Conservation (phyloP, 805 yeast species). For the Yueomyces sp. region DNA sequence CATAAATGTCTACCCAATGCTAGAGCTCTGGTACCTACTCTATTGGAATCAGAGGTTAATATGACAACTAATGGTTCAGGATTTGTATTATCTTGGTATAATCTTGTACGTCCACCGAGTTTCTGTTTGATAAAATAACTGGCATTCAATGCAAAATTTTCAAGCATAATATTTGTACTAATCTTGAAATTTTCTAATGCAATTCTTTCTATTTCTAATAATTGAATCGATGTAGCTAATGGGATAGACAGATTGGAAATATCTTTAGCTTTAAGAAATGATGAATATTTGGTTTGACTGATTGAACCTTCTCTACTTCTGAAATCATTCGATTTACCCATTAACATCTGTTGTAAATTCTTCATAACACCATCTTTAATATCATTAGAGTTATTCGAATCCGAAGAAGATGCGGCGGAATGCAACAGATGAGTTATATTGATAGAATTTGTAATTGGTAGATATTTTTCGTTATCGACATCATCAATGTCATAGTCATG, state of each 20-base stretch:
- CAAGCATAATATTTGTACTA: slow-evolving; percentile 34
- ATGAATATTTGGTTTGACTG: not conserved
- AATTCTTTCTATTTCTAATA: slow-evolving; percentile 59
- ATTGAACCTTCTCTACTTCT: not conserved
- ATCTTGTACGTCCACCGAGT: slow-evolving; percentile 58
- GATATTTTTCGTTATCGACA: slow-evolving; percentile 8
- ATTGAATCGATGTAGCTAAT: slow-evolving; percentile 63
- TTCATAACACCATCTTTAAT: not conserved
- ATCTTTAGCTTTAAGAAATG: slow-evolving; percentile 5
- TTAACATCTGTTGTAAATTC: slow-evolving; percentile 6
- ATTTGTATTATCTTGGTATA: slow-evolving; percentile 56
- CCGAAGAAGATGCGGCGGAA: slow-evolving; percentile 12
- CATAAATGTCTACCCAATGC: slow-evolving; percentile 66
- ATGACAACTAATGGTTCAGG: slow-evolving; percentile 65
- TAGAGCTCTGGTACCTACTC: slow-evolving; percentile 62
- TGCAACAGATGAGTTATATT: slow-evolving; percentile 24
- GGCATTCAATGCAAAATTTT: slow-evolving; percentile 57
- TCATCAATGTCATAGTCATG: slow-evolving; percentile 11
- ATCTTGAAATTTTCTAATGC: slow-evolving; percentile 41
- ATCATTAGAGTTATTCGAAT: slow-evolving; percentile 1
- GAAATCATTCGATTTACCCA: slow-evolving; percentile 13
- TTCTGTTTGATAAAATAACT: slow-evolving; percentile 44
- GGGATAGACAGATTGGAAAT: slow-evolving; percentile 26
- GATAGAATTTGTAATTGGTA: slow-evolving; percentile 24
- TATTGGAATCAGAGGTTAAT: slow-evolving; percentile 52